Percentiles rank a stretch among this genome's conserved stretches.
Evolutionary conservation across 2,329 filamentous ascomycete genomes (phyloP).

Genomic region (Fusarium sp.): DNA sequence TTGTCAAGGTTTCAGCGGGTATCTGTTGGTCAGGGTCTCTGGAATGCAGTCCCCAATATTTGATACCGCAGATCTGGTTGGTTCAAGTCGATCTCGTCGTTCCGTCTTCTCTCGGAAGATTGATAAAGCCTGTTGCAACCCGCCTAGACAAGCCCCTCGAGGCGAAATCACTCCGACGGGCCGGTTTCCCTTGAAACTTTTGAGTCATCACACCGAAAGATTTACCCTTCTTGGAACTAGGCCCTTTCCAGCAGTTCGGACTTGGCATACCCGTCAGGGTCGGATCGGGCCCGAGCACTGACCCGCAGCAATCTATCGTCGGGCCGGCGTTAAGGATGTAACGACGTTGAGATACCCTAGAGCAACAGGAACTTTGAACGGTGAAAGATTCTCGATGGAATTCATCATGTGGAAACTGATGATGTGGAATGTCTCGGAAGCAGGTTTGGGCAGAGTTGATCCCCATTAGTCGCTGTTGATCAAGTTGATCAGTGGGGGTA

Average conservation of each 20-base stretch:
- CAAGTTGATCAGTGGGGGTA: not conserved
- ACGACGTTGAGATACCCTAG: not conserved
- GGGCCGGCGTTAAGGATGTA: not conserved
- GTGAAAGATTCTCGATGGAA: not conserved
- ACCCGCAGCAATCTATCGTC: not conserved
- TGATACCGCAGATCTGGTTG: not conserved
- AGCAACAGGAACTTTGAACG: not conserved
- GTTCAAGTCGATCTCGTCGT: not conserved
- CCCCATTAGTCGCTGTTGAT: not conserved
- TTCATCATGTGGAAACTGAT: not conserved
- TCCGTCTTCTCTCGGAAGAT: not conserved
- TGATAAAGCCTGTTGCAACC: not conserved
- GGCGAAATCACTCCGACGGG: not conserved
- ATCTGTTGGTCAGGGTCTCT: not conserved
- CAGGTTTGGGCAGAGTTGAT: not conserved
- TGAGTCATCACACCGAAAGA: not conserved
- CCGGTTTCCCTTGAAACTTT: not conserved
- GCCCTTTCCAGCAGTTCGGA: not conserved
- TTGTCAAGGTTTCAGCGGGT: not conserved
- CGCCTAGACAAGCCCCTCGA: not conserved
- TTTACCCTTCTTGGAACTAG: not conserved
- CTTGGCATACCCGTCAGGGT: not conserved
- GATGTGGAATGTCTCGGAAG: not conserved
- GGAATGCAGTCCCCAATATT: not conserved
- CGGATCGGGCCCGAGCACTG: not conserved